Conservation (phyloP, 805 yeast species). For the Metschnikowia borealis region DNA sequence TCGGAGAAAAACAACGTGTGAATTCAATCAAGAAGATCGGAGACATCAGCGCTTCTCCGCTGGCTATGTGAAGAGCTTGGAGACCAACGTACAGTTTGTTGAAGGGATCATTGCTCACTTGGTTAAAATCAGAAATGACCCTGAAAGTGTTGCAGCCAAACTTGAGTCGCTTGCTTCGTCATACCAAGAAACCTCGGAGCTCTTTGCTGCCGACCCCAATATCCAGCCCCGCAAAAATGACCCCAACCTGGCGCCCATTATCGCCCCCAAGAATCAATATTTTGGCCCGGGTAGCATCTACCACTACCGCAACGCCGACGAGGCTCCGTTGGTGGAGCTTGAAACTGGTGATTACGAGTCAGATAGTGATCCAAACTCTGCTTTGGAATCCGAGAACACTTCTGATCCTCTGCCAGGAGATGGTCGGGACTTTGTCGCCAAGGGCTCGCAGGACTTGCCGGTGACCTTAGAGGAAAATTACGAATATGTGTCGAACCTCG, state of each 20-base stretch:
- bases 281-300: conserved; percentile 19
- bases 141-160: conserved; percentile 12
- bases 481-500: conserved; percentile 13
- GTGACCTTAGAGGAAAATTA: conserved; percentile 13
- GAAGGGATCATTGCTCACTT: conserved; percentile 13
- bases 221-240: conserved; percentile 7
- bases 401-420: not conserved
- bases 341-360: not conserved
- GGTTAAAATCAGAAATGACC: conserved; percentile 14
- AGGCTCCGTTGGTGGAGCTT: not conserved
- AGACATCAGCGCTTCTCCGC: conserved; percentile 17
- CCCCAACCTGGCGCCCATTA: conserved; percentile 4
- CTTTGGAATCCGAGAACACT: not conserved
- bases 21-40: conserved; percentile 15
- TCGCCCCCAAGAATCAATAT: conserved; percentile 10
- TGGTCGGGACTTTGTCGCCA: not conserved
- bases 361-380: not conserved
- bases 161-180: conserved; percentile 13
- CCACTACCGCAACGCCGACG: conserved; percentile 6
- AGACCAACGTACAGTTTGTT: conserved; percentile 15
- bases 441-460: not conserved
- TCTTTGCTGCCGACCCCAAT: conserved; percentile 5
- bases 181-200: conserved; percentile 2
- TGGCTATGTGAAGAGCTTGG: conserved; percentile 18
- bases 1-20: conserved; percentile 11